These are phyloP conservation scores for Ceratobasidium sp. DNA, from an alignment of 1,284 basidiomycete genomes.

Conservation along the genomic window DNA sequence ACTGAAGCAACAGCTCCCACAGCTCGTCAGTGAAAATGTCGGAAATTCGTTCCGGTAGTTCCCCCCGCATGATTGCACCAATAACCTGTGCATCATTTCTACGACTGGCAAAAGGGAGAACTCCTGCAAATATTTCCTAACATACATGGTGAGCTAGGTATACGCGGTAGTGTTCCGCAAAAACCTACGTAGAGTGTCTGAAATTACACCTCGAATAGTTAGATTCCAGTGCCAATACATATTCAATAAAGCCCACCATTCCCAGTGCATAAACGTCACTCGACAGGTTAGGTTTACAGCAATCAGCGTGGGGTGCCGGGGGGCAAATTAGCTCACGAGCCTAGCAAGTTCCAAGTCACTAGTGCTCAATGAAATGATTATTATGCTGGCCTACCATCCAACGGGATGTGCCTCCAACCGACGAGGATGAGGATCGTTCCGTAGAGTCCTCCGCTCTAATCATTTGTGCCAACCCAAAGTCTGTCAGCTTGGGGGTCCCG, in stretches of 20 bases:
- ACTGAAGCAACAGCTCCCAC: conserved; percentile 6
- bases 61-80: conserved; percentile 5
- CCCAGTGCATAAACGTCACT: conserved; percentile 28
- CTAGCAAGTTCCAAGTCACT: neutral
- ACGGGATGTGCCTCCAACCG: conserved; percentile 19
- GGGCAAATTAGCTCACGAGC: conserved; percentile 14
- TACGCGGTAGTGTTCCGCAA: neutral
- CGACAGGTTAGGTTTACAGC: conserved; percentile 4
- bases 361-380: neutral
- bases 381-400: conserved; percentile 6
- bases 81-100: conserved; percentile 20
- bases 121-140: conserved; percentile 21
- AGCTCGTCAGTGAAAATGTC: neutral
- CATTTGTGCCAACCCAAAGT: conserved; percentile 34
- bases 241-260: conserved; percentile 9
- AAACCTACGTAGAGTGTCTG: conserved; percentile 14
- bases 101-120: conserved; percentile 18
- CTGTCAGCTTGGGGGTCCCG: conserved; percentile 29
- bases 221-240: neutral
- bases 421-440: conserved; percentile 22
- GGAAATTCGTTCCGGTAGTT: neutral
- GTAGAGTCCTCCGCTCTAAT: conserved; percentile 30
- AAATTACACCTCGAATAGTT: neutral
- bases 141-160: neutral
- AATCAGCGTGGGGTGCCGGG: neutral